These are phyloP conservation scores for Aureobasidium mangrovei DNA, from an alignment of 2,329 filamentous ascomycete genomes.

Conservation along the genomic window DNA sequence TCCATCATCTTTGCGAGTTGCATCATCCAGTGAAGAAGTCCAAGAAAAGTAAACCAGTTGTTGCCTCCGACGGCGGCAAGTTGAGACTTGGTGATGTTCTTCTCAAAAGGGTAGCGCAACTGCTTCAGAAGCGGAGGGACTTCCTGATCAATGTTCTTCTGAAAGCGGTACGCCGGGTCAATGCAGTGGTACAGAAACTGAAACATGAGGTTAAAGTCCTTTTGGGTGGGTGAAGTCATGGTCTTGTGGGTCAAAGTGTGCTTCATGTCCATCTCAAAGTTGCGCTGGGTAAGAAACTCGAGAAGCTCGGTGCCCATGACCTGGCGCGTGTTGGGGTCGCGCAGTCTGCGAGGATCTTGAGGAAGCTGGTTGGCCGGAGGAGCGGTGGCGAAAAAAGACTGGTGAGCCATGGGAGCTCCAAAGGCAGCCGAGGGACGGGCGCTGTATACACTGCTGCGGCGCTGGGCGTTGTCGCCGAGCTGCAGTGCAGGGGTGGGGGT, in stretches of 20 bases:
- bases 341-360: constrained; percentile 76
- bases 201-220: constrained; percentile 97
- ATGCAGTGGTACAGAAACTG: constrained; percentile 96
- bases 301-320: constrained; percentile 81
- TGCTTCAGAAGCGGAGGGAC: constrained; percentile 89
- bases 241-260: constrained; percentile 85
- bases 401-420: constrained; percentile 55
- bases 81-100: constrained; percentile 92
- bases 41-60: constrained; percentile 93
- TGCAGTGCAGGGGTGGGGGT: constrained; percentile 36
- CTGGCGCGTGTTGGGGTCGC: constrained; percentile 69
- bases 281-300: constrained; percentile 85
- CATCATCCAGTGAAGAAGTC: constrained; percentile 98
- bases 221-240: constrained; percentile 89
- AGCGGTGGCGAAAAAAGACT: constrained; percentile 90
- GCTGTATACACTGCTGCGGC: constrained; percentile 64
- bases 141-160: constrained; percentile 91
- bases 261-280: constrained; percentile 98
- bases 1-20: constrained; percentile 92
- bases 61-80: constrained; percentile 90
- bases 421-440: constrained; percentile 53
- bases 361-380: constrained; percentile 74
- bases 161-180: constrained; percentile 85
- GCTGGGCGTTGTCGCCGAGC: constrained; percentile 49
- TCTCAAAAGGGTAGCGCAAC: constrained; percentile 87